Evolutionary conservation across 2,329 filamentous ascomycete species (phyloP).

Genomic region (Rutstroemia sp.): DNA sequence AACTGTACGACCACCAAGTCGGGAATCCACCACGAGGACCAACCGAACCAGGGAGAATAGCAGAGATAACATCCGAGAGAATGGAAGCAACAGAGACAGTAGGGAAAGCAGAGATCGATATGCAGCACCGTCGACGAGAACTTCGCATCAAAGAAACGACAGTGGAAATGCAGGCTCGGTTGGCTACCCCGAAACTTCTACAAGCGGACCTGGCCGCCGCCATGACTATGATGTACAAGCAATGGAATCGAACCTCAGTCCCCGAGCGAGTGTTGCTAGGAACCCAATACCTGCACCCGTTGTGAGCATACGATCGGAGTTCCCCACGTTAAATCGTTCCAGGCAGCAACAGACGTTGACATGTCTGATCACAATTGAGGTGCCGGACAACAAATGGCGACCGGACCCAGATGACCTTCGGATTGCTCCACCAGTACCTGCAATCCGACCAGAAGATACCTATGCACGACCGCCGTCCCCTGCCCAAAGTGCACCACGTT

Average conservation of each 20-base stretch:
- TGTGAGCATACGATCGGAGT: conserved; percentile 94
- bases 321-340: conserved; percentile 85
- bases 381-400: conserved; percentile 85
- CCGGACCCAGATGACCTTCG: conserved; percentile 76
- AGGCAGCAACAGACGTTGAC: conserved; percentile 92
- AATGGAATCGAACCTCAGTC: conserved; percentile 82
- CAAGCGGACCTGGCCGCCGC: conserved; percentile 60
- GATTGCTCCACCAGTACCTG: conserved; percentile 37
- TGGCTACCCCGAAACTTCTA: conserved; percentile 71
- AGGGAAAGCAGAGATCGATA: conserved; percentile 41
- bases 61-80: conserved; percentile 31
- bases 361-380: conserved; percentile 88
- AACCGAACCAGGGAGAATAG: conserved; percentile 27
- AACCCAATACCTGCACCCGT: conserved; percentile 87
- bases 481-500: conserved; percentile 41
- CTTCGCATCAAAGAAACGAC: conserved; percentile 62
- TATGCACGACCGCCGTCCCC: conserved; percentile 54
- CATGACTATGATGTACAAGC: conserved; percentile 96
- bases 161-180: conserved; percentile 71
- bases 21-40: conserved; percentile 27
- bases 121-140: conserved; percentile 27
- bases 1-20: conserved; percentile 46
- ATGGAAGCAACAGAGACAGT: conserved; percentile 26
- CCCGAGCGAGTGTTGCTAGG: conserved; percentile 57
- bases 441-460: conserved; percentile 43